Conservation (phyloP, 83 land plant species). For the Picea engelmannii region DNA sequence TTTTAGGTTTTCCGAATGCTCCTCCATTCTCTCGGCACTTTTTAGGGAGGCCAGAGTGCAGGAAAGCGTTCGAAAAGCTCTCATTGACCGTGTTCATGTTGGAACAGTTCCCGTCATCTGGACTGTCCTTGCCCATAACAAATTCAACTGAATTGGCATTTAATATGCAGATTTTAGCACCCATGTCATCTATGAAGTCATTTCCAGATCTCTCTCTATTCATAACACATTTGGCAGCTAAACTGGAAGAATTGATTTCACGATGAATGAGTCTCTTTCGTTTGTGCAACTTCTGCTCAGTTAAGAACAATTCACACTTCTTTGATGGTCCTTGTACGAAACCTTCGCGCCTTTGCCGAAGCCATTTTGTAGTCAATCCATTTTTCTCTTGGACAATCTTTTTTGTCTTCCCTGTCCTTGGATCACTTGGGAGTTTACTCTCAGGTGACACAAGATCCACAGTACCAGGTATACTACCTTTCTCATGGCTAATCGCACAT, state of each 20-base stretch:
- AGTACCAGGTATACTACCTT: background rate
- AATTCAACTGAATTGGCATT: background rate
- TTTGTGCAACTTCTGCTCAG: background rate
- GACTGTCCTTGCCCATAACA: background rate
- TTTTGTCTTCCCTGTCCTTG: background rate
- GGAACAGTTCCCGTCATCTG: background rate
- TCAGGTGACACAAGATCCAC: background rate
- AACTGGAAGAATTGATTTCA: slow-evolving; percentile 1
- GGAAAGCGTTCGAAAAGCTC: background rate
- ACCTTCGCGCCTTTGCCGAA: background rate
- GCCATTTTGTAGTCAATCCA: background rate
- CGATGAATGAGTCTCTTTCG: background rate
- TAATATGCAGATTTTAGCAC: background rate
- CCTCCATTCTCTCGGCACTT: background rate
- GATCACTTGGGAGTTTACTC: no score
- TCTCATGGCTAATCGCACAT: background rate
- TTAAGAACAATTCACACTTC: background rate
- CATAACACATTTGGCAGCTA: background rate
- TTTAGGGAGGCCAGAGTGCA: background rate
- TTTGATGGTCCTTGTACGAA: background rate
- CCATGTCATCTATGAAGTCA: background rate
- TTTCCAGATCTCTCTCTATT: background rate
- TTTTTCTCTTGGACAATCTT: background rate
- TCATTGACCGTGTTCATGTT: background rate
- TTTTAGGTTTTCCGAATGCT: background rate